Evolutionary conservation across 257 asterid genomes (phyloP).

Genomic region (Striga asiatica): DNA sequence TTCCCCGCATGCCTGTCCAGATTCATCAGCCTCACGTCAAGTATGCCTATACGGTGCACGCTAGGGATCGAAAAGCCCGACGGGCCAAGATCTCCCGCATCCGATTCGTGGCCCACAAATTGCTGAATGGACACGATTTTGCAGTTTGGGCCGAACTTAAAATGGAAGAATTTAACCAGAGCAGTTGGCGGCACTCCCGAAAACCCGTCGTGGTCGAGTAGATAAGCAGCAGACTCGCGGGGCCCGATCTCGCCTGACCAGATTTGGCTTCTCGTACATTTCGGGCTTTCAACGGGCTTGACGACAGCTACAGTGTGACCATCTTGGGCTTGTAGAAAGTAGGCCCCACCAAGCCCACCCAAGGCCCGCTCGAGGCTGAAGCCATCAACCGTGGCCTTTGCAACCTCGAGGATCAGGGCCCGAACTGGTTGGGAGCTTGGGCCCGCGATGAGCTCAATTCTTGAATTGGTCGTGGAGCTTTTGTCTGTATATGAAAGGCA

Average conservation of each 20-base stretch:
- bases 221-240: slow-evolving; percentile 89
- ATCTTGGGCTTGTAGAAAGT: slow-evolving; percentile 45
- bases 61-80: slow-evolving; percentile 79
- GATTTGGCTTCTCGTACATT: slow-evolving; percentile 72
- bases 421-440: slow-evolving; percentile 52
- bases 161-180: slow-evolving; percentile 55
- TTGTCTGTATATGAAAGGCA: slow-evolving; percentile 64
- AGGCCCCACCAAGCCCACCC: slow-evolving; percentile 91
- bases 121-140: slow-evolving; percentile 82
- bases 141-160: slow-evolving; percentile 38
- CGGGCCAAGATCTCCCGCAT: slow-evolving; percentile 90
- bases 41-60: slow-evolving; percentile 75
- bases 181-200: slow-evolving; percentile 92
- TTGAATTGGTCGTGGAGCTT: slow-evolving; percentile 23
- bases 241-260: slow-evolving; percentile 80
- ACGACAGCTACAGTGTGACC: slow-evolving; percentile 74
- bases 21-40: slow-evolving; percentile 75
- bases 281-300: slow-evolving; percentile 90
- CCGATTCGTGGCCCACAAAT: slow-evolving; percentile 59
- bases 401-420: slow-evolving; percentile 70
- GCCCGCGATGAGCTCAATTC: slow-evolving; percentile 69
- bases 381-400: slow-evolving; percentile 79
- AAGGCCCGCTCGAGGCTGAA: slow-evolving; percentile 63
- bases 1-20: slow-evolving; percentile 96
- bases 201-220: slow-evolving; percentile 73